A percentile compares a stretch with the other conserved stretches of the same genome.
Evolutionary conservation across 2,329 filamentous ascomycete genomes (phyloP).

Genomic region (Cladosporium sp.): DNA sequence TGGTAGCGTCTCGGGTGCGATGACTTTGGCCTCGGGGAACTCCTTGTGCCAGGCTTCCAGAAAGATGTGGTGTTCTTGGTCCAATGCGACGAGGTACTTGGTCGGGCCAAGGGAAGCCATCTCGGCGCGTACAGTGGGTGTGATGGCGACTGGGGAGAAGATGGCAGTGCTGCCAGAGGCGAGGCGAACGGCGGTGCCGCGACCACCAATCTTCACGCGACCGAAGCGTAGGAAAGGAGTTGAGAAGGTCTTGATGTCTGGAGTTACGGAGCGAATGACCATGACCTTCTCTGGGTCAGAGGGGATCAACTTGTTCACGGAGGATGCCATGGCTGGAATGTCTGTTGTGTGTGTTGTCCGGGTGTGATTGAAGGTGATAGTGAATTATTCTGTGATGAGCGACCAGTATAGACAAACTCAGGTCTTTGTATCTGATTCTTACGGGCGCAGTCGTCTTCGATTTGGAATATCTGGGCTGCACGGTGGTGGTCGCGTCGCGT

Average conservation of each 20-base stretch:
- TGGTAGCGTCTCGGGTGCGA: constrained; percentile 79
- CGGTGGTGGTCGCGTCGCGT: background rate
- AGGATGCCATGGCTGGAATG: constrained; percentile 34
- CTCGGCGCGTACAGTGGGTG: constrained; percentile 68
- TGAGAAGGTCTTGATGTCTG: constrained; percentile 75
- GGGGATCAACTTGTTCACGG: constrained; percentile 43
- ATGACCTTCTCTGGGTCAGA: constrained; percentile 79
- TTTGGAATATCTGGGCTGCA: constrained; percentile 9
- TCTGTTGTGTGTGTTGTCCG: background rate
- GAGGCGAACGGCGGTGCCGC: constrained; percentile 83
- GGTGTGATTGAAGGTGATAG: background rate
- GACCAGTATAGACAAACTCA: background rate
- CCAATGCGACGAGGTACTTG: constrained; percentile 81
- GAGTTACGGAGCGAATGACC: constrained; percentile 84
- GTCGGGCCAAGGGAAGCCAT: constrained; percentile 64
- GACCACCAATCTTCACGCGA: constrained; percentile 76
- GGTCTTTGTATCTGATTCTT: background rate
- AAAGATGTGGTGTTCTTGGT: constrained; percentile 95
- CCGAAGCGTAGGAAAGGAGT: constrained; percentile 85
- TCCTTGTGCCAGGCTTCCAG: constrained; percentile 79
- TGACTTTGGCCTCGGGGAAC: constrained; percentile 75
- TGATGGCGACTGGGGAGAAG: constrained; percentile 89
- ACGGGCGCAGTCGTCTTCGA: constrained; percentile 11
- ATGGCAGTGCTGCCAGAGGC: constrained; percentile 76
- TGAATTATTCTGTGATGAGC: background rate